phyloP scores from a whole-genome alignment of 169 alveolate genomes.

The Eimeria sp. region DNA sequence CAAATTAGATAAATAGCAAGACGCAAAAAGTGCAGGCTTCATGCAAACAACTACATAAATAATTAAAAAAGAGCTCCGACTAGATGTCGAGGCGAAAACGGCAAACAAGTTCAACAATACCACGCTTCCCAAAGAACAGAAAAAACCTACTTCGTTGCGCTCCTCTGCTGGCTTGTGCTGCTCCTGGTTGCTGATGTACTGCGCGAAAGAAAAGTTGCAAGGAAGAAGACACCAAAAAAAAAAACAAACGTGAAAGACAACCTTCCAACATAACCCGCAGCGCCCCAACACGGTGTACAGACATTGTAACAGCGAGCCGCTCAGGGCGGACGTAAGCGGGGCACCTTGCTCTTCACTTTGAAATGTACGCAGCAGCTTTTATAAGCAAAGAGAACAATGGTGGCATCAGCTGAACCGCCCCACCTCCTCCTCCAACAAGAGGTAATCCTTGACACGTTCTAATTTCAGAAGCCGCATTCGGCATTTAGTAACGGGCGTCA shows the following conservation, averaged over 20 bases:
- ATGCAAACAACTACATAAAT: too few species aligned
- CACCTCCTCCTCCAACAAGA: slow-evolving; percentile 86
- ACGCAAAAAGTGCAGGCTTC: too few species aligned
- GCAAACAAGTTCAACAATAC: too few species aligned
- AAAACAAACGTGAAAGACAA: neutral
- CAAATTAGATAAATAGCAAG: too few species aligned
- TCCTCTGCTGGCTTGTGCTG: slow-evolving; percentile 86
- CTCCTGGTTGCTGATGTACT: slow-evolving; percentile 86
- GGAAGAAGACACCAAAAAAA: neutral
- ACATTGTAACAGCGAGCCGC: neutral
- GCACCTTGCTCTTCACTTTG: neutral
- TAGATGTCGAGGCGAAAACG: too few species aligned
- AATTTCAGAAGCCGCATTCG: slow-evolving; percentile 86
- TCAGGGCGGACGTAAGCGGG: neutral
- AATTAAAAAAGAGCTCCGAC: too few species aligned
- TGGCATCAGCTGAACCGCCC: neutral
- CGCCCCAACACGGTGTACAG: neutral
- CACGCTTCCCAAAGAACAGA: neutral
- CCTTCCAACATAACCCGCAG: too few species aligned
- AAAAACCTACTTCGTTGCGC: slow-evolving; percentile 31
- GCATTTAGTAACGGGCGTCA: slow-evolving; percentile 71
- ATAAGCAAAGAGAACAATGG: too few species aligned
- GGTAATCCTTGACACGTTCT: slow-evolving; percentile 85
- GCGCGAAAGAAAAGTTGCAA: slow-evolving; percentile 23
- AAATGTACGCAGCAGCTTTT: neutral